These are phyloP conservation scores for Xanthoconium purpureum DNA, from an alignment of 768 basidiomycete genomes.

Conservation along the genomic window DNA sequence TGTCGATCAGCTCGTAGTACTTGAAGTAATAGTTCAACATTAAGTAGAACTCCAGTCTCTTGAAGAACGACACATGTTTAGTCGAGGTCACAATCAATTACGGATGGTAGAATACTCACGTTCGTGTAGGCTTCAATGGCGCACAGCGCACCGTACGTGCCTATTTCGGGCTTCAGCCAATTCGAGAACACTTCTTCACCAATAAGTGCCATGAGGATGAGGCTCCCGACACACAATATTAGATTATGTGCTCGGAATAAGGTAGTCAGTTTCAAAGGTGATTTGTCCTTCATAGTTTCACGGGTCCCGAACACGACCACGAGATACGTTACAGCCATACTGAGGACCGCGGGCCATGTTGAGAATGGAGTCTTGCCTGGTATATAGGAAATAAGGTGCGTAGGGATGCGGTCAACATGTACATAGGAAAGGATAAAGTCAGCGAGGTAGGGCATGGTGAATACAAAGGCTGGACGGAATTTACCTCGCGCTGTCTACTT, in stretches of 20 bases:
- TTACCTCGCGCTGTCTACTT: conserved; percentile 1
- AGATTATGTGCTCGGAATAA: conserved; percentile 89
- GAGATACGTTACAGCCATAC: conserved; percentile 73
- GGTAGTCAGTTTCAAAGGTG: conserved; percentile 66
- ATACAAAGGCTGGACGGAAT: not conserved
- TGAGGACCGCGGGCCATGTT: conserved; percentile 63
- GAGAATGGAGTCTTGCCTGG: conserved; percentile 77
- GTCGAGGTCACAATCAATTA: not conserved
- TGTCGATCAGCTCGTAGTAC: conserved; percentile 92
- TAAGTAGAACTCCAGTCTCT: conserved; percentile 92
- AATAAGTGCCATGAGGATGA: conserved; percentile 75
- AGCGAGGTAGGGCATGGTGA: conserved; percentile 64
- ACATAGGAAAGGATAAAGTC: conserved; percentile 58
- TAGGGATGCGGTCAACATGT: conserved; percentile 52
- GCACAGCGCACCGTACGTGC: conserved; percentile 77
- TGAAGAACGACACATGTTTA: conserved; percentile 2
- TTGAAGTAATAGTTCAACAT: conserved; percentile 98
- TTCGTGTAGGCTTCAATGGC: conserved; percentile 72
- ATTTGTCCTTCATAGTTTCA: conserved; percentile 74
- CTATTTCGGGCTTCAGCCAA: conserved; percentile 67
- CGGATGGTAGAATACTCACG: conserved; percentile 44
- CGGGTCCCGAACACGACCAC: conserved; percentile 80
- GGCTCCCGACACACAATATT: conserved; percentile 75
- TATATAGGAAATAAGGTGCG: conserved; percentile 60
- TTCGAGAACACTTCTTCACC: conserved; percentile 86